A percentile compares a stretch with the other conserved stretches of the same genome.
Conservation (phyloP, 2,329 filamentous ascomycete genomes). For the Phaeosphaeria sp. region DNA sequence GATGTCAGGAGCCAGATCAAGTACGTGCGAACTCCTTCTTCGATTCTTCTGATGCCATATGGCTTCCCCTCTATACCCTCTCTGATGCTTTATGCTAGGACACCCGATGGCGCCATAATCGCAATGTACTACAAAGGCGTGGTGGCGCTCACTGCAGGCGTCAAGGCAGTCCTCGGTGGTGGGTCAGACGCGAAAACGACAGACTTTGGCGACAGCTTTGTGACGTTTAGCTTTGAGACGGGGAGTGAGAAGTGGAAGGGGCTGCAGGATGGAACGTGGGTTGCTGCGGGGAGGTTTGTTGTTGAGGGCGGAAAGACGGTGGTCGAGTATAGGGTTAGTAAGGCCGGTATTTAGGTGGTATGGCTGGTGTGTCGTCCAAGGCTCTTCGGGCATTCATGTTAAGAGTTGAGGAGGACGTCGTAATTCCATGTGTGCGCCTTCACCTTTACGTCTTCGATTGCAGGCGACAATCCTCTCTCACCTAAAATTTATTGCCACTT, state of each 20-base stretch:
- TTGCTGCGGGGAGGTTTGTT: conserved; percentile 39
- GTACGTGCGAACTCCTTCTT: conserved; percentile 17
- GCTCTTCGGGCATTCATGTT: too few relatives aligned
- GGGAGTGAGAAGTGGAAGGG: conserved; percentile 36
- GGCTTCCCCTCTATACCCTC: too few relatives aligned
- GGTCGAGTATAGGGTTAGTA: conserved; percentile 43
- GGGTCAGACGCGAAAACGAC: conserved; percentile 34
- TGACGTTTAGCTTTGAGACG: conserved; percentile 39
- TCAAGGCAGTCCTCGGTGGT: conserved; percentile 30
- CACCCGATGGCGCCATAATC: conserved; percentile 27
- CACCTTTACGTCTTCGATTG: not conserved
- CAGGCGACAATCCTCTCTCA: not conserved
- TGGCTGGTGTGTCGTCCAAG: too few relatives aligned
- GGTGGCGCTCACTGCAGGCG: conserved; percentile 29
- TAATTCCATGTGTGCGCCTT: not conserved
- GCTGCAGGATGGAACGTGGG: conserved; percentile 37
- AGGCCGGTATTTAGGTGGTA: conserved; percentile 13
- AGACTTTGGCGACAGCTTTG: conserved; percentile 38
- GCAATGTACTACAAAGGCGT: conserved; percentile 45
- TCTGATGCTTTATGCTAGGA: conserved; percentile 15
- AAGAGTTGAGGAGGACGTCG: too few relatives aligned
- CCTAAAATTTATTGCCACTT: too few relatives aligned
- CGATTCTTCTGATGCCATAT: not conserved
- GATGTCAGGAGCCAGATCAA: conserved; percentile 38
- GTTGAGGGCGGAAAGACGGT: conserved; percentile 27